Evolutionary conservation across 2,329 filamentous ascomycete species (phyloP).

Genomic region (Calonectria ilicicola): DNA sequence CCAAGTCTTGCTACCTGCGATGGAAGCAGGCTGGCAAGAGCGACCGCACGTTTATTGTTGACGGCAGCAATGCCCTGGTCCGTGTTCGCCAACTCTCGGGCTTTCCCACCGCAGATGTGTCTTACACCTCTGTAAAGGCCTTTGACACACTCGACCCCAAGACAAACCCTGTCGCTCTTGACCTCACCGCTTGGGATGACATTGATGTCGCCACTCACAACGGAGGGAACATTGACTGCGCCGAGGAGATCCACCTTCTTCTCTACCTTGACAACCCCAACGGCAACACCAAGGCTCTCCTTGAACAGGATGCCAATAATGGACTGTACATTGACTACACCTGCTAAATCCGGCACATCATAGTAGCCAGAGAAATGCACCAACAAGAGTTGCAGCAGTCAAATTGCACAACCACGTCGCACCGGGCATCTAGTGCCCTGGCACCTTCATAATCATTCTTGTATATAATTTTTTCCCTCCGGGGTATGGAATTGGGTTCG

Average conservation of each 20-base stretch:
- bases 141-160: constrained; percentile 5
- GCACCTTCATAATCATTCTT: neutral
- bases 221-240: constrained; percentile 6
- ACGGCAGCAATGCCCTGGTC: constrained; percentile 7
- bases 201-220: neutral
- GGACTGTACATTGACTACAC: constrained; percentile 5
- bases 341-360: neutral
- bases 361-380: neutral
- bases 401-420: neutral
- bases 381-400: neutral
- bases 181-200: constrained; percentile 12
- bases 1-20: constrained; percentile 4
- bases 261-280: constrained; percentile 5
- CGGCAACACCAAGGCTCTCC: constrained; percentile 11
- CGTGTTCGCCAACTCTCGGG: neutral
- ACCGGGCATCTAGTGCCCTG: neutral
- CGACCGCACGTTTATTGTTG: constrained; percentile 17
- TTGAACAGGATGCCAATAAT: constrained; percentile 10
- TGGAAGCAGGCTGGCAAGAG: constrained; percentile 7
- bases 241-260: neutral
- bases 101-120: constrained; percentile 3
- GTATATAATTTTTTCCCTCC: neutral
- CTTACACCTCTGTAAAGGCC: neutral
- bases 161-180: neutral
- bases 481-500: neutral